Percentiles rank a stretch among this genome's conserved stretches.
phyloP scores from a whole-genome alignment of 352 stramenopile genomes.

The Thraustotheca clavata region DNA sequence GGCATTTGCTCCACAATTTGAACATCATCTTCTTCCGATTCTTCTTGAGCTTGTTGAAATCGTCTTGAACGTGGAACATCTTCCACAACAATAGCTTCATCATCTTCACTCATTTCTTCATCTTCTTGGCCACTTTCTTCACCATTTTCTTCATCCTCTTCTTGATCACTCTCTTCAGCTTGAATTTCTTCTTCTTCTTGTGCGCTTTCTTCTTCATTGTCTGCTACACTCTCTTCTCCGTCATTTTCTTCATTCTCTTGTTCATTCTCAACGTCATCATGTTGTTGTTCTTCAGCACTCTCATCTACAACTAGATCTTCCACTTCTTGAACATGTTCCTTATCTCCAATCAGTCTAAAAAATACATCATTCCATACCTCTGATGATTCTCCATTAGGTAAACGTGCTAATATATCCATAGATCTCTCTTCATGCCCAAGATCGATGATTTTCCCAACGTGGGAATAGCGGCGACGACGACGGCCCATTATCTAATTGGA shows the following conservation, averaged over 20 bases:
- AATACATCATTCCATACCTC: background rate
- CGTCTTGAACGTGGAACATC: too few relatives aligned
- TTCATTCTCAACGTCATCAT: background rate
- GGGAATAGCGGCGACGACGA: too few relatives aligned
- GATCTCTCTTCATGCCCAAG: too few relatives aligned
- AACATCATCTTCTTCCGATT: constrained; percentile 29
- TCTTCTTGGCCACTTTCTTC: constrained; percentile 22
- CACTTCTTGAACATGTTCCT: background rate
- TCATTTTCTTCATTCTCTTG: constrained; percentile 14
- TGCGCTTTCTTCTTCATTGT: constrained; percentile 10
- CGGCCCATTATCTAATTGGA: too few relatives aligned
- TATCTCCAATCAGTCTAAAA: background rate
- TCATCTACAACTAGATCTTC: too few relatives aligned
- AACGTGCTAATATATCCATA: too few relatives aligned
- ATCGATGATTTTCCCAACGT: too few relatives aligned
- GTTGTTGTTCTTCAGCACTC: too few relatives aligned
- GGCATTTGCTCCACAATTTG: constrained; percentile 31
- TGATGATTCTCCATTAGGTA: too few relatives aligned
- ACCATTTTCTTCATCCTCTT: constrained; percentile 23
- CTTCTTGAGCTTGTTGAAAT: too few relatives aligned
- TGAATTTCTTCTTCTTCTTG: constrained; percentile 21
- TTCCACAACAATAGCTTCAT: constrained; percentile 22
- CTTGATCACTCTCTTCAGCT: constrained; percentile 11
- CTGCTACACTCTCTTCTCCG: background rate
- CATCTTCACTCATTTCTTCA: constrained; percentile 27